A percentile compares a stretch with the other conserved stretches of the same genome.
These are phyloP conservation scores for Phyllosticta citrichinensis DNA, from an alignment of 2,329 filamentous ascomycete genomes.

Conservation along the genomic window DNA sequence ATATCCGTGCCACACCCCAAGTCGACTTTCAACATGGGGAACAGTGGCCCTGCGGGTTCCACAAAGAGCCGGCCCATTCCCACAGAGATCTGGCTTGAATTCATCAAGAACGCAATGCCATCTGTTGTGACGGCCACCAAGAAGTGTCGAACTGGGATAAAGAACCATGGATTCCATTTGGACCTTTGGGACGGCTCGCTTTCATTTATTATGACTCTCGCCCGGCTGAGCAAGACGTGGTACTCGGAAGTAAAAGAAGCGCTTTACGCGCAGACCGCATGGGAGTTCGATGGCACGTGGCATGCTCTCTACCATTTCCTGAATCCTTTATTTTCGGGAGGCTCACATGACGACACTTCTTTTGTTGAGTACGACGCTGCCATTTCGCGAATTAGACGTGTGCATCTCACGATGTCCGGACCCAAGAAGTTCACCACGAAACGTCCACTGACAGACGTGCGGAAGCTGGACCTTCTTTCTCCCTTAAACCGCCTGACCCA, in stretches of 20 bases:
- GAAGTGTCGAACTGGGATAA: not conserved
- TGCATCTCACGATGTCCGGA: not conserved
- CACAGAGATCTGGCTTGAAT: not conserved
- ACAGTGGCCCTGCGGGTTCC: not conserved
- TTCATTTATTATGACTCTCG: not conserved
- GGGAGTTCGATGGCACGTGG: not conserved
- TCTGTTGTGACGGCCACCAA: not conserved
- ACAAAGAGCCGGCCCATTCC: not conserved
- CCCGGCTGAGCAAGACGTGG: not conserved
- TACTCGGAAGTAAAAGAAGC: not conserved
- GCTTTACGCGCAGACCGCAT: not conserved
- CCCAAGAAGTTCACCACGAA: no score
- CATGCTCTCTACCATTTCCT: not conserved
- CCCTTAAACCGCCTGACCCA: no score
- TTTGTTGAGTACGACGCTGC: not conserved
- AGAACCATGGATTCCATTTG: not conserved
- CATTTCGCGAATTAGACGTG: not conserved
- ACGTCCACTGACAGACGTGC: not conserved
- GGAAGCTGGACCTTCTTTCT: not conserved
- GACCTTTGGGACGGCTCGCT: not conserved
- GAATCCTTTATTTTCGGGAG: not conserved
- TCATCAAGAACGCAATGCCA: not conserved
- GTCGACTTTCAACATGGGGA: not conserved
- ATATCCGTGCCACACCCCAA: not conserved
- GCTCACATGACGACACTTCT: not conserved